phyloP scores from a whole-genome alignment of 1,284 basidiomycete species.

The Wallemia ichthyophaga region DNA sequence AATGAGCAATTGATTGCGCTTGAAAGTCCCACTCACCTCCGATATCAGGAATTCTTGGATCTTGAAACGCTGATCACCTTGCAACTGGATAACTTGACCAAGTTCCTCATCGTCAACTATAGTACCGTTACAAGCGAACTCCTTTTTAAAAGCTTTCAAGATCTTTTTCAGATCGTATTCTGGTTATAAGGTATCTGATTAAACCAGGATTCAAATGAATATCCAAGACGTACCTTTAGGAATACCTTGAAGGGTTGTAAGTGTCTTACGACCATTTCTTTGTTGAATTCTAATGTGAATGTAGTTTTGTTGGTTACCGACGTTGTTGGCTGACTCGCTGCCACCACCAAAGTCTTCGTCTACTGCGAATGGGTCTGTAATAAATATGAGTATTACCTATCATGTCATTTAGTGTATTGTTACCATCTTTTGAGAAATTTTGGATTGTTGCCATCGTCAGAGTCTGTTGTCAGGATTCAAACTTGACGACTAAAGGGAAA shows the following conservation, averaged over 20 bases:
- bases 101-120: slow-evolving; percentile 88
- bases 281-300: slow-evolving; percentile 96
- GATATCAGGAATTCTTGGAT: slow-evolving; percentile 49
- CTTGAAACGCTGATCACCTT: slow-evolving; percentile 87
- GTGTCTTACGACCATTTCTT: slow-evolving; percentile 92
- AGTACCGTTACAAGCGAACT: slow-evolving; percentile 97
- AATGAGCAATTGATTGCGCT: slow-evolving; percentile 15
- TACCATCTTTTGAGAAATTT: background rate
- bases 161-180: slow-evolving; percentile 97
- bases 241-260: slow-evolving; percentile 91
- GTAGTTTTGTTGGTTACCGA: slow-evolving; percentile 55
- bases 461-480: too few relatives aligned
- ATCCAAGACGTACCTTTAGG: slow-evolving; percentile 37
- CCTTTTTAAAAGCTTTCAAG: slow-evolving; percentile 97
- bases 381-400: too few relatives aligned
- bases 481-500: too few relatives aligned
- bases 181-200: slow-evolving; percentile 14
- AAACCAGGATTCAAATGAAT: background rate
- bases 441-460: too few relatives aligned
- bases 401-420: background rate
- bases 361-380: slow-evolving; percentile 70
- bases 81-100: slow-evolving; percentile 93
- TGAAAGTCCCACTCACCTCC: slow-evolving; percentile 16
- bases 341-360: slow-evolving; percentile 47
- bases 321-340: slow-evolving; percentile 25